Conservation (phyloP, 257 asterid genomes). For the Nyctanthes arbortristis region DNA sequence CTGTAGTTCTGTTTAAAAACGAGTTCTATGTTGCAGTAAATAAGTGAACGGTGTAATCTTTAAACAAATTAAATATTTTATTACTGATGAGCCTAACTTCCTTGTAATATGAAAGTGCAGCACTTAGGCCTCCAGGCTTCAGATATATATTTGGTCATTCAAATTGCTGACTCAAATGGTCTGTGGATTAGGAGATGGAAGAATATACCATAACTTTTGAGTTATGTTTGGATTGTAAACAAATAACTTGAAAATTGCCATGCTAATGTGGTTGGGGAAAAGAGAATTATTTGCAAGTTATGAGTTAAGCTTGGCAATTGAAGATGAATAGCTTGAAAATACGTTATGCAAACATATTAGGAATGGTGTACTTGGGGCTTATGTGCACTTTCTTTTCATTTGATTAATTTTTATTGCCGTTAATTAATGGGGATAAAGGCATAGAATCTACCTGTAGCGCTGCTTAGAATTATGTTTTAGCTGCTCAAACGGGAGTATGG, state of each 20-base stretch:
- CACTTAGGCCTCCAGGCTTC: not conserved
- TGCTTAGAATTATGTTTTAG: too few relatives aligned
- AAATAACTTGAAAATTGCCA: too few relatives aligned
- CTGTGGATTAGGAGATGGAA: not conserved
- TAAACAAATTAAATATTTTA: too few relatives aligned
- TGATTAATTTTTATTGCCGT: not conserved
- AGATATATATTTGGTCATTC: not conserved
- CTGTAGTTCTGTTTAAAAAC: not conserved
- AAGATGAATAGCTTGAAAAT: not conserved
- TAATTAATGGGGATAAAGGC: not conserved
- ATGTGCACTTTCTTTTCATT: too few relatives aligned
- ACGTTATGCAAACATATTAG: not conserved
- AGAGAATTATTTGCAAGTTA: not conserved
- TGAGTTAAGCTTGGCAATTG: not conserved
- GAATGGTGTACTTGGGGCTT: not conserved
- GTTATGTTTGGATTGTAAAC: too few relatives aligned
- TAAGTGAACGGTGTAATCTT: too few relatives aligned
- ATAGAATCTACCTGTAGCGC: too few relatives aligned
- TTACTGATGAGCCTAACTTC: not conserved
- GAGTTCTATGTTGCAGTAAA: not conserved
- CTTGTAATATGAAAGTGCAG: not conserved
- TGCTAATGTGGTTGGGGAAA: too few relatives aligned
- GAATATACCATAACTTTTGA: too few relatives aligned
- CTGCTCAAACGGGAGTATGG: too few relatives aligned
- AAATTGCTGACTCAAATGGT: not conserved